Conservation (phyloP, 768 basidiomycete genomes). For the Boletus rubescentipes region DNA sequence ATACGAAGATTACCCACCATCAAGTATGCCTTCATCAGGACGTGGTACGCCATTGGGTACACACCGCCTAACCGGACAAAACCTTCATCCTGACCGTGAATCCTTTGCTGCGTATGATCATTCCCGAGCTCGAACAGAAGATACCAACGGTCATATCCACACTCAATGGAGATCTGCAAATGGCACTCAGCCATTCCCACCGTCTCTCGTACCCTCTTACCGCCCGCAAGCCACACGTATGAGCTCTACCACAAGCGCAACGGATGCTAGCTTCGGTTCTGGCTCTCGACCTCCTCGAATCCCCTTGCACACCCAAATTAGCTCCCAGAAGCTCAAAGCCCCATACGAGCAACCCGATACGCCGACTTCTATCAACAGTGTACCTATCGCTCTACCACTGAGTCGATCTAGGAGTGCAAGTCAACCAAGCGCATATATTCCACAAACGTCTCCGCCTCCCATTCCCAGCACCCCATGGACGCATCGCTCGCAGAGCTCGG, state of each 20-base stretch:
- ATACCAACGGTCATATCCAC: slow-evolving; percentile 60
- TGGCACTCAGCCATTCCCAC: slow-evolving; percentile 37
- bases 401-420: slow-evolving; percentile 76
- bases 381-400: slow-evolving; percentile 31
- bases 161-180: slow-evolving; percentile 61
- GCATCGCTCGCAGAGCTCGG: slow-evolving; percentile 42
- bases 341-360: slow-evolving; percentile 49
- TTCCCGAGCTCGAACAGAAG: slow-evolving; percentile 69
- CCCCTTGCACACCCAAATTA: slow-evolving; percentile 65
- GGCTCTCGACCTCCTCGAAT: slow-evolving; percentile 42
- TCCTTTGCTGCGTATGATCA: slow-evolving; percentile 46
- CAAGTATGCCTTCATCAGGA: slow-evolving; percentile 51
- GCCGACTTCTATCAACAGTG: slow-evolving; percentile 34
- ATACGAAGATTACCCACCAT: slow-evolving; percentile 69
- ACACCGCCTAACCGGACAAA: slow-evolving; percentile 57
- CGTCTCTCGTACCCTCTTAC: slow-evolving; percentile 23
- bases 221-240: slow-evolving; percentile 50
- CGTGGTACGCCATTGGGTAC: slow-evolving; percentile 71
- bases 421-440: slow-evolving; percentile 70
- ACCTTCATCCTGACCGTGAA: slow-evolving; percentile 60
- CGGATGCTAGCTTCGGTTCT: slow-evolving; percentile 37
- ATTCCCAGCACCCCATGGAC: slow-evolving; percentile 53
- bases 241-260: slow-evolving; percentile 43
- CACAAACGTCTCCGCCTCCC: slow-evolving; percentile 51
- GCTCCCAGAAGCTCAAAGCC: slow-evolving; percentile 57